Evolutionary conservation across 257 asterid genomes (phyloP), one percentile per base, ranked within the genome.

Genomic region (Solanum sitiens): DNA sequence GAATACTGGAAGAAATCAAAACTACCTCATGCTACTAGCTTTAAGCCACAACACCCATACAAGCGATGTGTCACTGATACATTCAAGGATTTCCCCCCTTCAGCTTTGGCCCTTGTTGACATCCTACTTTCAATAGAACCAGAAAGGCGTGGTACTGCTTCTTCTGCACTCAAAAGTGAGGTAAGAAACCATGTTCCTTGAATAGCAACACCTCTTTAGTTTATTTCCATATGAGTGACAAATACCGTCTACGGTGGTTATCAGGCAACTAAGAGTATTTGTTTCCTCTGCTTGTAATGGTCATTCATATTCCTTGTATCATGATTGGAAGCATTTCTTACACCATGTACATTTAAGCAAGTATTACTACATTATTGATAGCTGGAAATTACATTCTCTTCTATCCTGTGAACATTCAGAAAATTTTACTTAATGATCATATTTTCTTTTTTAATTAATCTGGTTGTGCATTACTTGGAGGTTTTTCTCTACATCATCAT

Each of bases 101-200:
- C 99, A 18, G 95, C 98, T 13, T 90, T 97, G 91, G 91, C 92
- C 59, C 97, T 97, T 71, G 89, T 93, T 63, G 98, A 95, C 67
- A 76, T 63, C 79, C 98, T 97, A 53, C 98, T 97, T 63, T 91
- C 98, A 1, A 90, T 97, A n/a, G 99, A 97, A 90, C 99, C 99
- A 10, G 95, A 92, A 83, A 89, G 89, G 86, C 91, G 99, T 68
- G 98, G 98, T 20, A 91, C 95, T 84, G 96, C 98, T 88, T 86
- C 94, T 88, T 95, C 95, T 42, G 96, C 99, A 3, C 98, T 97
- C 86, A 91, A 87, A 68, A 94, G 95, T 16, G 91, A 91, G 99
- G 99, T 96, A 94, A 71, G 56, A 18, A 47, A 30, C 30, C 21
- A 16, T 80, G 70, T 80, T 50, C 27, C 11, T 44, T 77, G n/a